Evolutionary conservation across 1,284 basidiomycete genomes (phyloP), one percentile per base, ranked within the genome.

Genomic region (Melanopsichium pennsylvanicum): DNA sequence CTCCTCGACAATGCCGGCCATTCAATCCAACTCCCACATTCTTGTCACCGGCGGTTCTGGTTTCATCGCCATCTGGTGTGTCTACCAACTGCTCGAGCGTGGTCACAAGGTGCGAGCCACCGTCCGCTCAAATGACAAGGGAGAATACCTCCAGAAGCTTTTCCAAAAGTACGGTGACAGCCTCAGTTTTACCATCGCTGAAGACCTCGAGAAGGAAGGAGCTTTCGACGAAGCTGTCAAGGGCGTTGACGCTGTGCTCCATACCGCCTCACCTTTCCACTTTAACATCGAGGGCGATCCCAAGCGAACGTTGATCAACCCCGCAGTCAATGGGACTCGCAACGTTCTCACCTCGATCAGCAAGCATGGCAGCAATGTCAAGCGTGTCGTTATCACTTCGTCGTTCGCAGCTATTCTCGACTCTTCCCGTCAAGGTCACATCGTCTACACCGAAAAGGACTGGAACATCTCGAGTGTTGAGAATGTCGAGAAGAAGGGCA

Each of bases 181-280:
- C 66, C 84, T 86, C 64, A 84, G 85, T 62, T 76, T 84, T 73
- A 84, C 84, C 27, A 82, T 87, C 32, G 86, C 87, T 1, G 82
- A 84, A 36, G 87, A 88, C 75, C 86, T 88, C 71, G 85, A 84
- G 12, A 80, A 84, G 82, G 44, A 48, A 9, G 86, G 86, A n/a
- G 87, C 86, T 3, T 90, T 89, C 66, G 88, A 89, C 70, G 86
- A 88, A 35, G 87, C 87, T 1, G 87, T 90, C 29, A 86, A 87
- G 74, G 88, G 84, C 2, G 86, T 89, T 1, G 85, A 87, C 61
- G 88, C 83, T 5, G 86, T 90, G 25, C 83, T 82, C 27, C 87
- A 88, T 78, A 86, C 83, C 4, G 87, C 86, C 0, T 86, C 85
- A 4, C 87, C 86, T 5, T 83, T 83, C 84, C 82, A 76, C 45